A percentile compares a stretch with the other conserved stretches of the same genome.
phyloP scores from a whole-genome alignment of 2,329 filamentous ascomycete genomes.

The Pseudogymnoascus destructans region DNA sequence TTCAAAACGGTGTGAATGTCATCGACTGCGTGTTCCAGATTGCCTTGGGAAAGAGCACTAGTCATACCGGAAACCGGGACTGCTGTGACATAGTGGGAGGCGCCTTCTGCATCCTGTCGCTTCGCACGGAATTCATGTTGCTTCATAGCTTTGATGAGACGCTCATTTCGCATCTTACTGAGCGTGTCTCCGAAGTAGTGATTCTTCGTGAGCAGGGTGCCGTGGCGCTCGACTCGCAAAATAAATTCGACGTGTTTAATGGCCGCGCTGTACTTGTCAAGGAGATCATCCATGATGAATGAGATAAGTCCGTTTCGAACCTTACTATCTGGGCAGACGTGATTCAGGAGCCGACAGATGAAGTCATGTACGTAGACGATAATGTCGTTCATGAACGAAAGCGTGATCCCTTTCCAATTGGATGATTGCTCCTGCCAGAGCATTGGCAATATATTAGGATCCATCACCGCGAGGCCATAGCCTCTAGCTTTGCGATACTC shows the following conservation, averaged over 20 bases:
- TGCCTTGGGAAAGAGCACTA: slow-evolving; percentile 17
- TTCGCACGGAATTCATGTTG: neutral
- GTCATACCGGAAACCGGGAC: neutral
- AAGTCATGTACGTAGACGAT: slow-evolving; percentile 41
- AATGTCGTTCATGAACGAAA: slow-evolving; percentile 37
- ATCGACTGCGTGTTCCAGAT: slow-evolving; percentile 30
- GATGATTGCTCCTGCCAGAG: slow-evolving; percentile 34
- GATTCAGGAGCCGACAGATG: slow-evolving; percentile 12
- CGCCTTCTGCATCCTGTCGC: neutral
- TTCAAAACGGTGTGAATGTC: slow-evolving; percentile 47
- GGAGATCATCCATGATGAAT: slow-evolving; percentile 23
- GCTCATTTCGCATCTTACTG: neutral
- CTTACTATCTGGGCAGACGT: slow-evolving; percentile 25
- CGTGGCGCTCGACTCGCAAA: slow-evolving; percentile 36
- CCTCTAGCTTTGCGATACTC: slow-evolving; percentile 9
- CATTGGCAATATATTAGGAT: neutral
- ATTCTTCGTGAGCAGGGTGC: slow-evolving; percentile 37
- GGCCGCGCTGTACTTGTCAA: slow-evolving; percentile 33
- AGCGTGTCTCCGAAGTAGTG: slow-evolving; percentile 36
- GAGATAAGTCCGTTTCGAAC: slow-evolving; percentile 31
- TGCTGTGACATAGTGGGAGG: neutral
- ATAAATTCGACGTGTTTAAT: slow-evolving; percentile 39
- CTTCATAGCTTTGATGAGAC: neutral
- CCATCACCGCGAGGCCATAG: neutral
- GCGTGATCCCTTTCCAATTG: slow-evolving; percentile 38